Conservation (phyloP, 805 yeast genomes). For the Jamesozyma hellenica region DNA sequence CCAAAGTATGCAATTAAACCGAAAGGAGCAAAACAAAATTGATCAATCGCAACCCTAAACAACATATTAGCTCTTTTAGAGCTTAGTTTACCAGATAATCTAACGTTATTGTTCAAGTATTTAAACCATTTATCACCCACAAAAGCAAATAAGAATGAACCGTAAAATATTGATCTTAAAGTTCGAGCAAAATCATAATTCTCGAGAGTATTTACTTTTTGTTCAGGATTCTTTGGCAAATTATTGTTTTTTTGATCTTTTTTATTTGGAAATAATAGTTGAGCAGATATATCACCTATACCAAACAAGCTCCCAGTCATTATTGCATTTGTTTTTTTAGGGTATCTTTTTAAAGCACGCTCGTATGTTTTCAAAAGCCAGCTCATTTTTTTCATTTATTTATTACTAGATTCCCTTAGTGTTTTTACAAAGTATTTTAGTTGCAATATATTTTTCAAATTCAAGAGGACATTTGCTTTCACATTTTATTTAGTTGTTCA, state of each 20-base stretch:
- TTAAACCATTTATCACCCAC: slow-evolving; percentile 66
- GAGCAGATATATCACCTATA: slow-evolving; percentile 68
- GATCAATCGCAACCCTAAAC: slow-evolving; percentile 58
- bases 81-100: slow-evolving; percentile 28
- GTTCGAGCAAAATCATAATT: slow-evolving; percentile 48
- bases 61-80: slow-evolving; percentile 30
- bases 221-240: not conserved
- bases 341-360: slow-evolving; percentile 32
- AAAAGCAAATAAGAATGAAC: slow-evolving; percentile 66
- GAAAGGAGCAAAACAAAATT: slow-evolving; percentile 65
- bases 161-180: slow-evolving; percentile 55
- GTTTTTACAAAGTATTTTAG: too few species aligned
- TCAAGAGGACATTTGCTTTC: too few species aligned
- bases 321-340: slow-evolving; percentile 44
- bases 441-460: too few species aligned
- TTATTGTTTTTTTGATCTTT: not conserved
- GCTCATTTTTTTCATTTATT: too few species aligned
- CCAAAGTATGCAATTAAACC: slow-evolving; percentile 64
- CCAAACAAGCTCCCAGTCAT: slow-evolving; percentile 59
- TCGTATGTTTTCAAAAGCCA: slow-evolving; percentile 14
- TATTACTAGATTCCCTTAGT: too few species aligned
- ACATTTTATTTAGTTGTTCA: too few species aligned
- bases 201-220: not conserved
- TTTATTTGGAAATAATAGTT: slow-evolving; percentile 35
- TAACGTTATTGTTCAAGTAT: slow-evolving; percentile 34